phyloP scores from a whole-genome alignment of 176 grass and related monocot species.

The Oropetium thomaeum region DNA sequence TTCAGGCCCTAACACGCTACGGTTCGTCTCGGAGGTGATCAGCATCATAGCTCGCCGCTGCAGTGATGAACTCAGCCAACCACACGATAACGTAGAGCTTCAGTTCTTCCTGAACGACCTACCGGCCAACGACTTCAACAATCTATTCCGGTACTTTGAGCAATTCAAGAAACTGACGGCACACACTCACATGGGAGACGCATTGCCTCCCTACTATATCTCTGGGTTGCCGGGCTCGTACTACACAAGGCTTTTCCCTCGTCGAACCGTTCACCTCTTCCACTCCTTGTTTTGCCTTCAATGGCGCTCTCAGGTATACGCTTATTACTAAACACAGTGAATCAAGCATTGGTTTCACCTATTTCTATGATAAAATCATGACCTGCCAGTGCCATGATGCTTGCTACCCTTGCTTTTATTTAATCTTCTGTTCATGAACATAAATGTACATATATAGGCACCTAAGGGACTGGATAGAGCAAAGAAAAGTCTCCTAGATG shows the following conservation, averaged over 20 bases:
- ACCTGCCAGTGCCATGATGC: no score
- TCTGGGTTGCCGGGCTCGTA: slow-evolving; percentile 37
- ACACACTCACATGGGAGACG: not conserved
- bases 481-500: not conserved
- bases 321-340: not conserved
- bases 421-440: no score
- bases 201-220: slow-evolving; percentile 12
- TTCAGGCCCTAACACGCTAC: slow-evolving; percentile 14
- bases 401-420: no score
- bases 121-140: slow-evolving; percentile 45
- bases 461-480: slow-evolving; percentile 11
- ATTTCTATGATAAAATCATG: not conserved
- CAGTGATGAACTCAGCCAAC: not conserved
- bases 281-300: slow-evolving; percentile 39
- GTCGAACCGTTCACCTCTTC: slow-evolving; percentile 45
- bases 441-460: slow-evolving; percentile 14
- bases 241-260: slow-evolving; percentile 43
- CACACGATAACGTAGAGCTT: slow-evolving; percentile 5
- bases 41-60: not conserved
- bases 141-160: slow-evolving; percentile 13
- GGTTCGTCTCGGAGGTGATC: slow-evolving; percentile 26
- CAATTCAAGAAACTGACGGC: not conserved
- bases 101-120: slow-evolving; percentile 62
- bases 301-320: slow-evolving; percentile 43
- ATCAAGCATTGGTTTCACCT: not conserved